phyloP scores from a whole-genome alignment of 108 stramenopile genomes.

The Nitzschia putrida region DNA sequence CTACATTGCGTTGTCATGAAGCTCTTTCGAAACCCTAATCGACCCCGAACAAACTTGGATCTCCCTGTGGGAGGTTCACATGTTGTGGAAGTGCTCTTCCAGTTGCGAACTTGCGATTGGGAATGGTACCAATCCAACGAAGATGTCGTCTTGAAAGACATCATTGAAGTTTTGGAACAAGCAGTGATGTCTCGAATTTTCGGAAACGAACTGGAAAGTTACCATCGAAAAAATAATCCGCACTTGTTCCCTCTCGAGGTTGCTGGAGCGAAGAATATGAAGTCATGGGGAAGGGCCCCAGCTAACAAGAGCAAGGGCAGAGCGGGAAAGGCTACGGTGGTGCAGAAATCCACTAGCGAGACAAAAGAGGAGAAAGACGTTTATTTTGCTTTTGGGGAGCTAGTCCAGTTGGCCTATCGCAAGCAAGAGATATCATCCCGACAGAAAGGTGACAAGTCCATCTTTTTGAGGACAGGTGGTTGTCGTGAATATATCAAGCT shows the following conservation, averaged over 20 bases:
- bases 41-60: slow-evolving; percentile 35
- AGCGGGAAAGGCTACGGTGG: not conserved
- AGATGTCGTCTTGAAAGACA: slow-evolving; percentile 27
- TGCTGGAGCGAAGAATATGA: slow-evolving; percentile 24
- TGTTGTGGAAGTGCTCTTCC: slow-evolving; percentile 35
- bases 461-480: slow-evolving; percentile 17
- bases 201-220: slow-evolving; percentile 37
- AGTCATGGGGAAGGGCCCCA: too few relatives aligned
- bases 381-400: slow-evolving; percentile 40
- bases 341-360: not conserved
- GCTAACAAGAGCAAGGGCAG: slow-evolving; percentile 1
- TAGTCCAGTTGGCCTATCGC: slow-evolving; percentile 40
- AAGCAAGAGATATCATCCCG: slow-evolving; percentile 2
- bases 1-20: not conserved
- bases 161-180: slow-evolving; percentile 38
- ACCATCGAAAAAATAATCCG: slow-evolving; percentile 20
- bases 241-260: slow-evolving; percentile 18
- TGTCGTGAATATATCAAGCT: slow-evolving; percentile 26
- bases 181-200: slow-evolving; percentile 44
- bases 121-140: slow-evolving; percentile 36
- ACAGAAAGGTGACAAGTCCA: slow-evolving; percentile 3
- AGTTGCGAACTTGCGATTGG: slow-evolving; percentile 38
- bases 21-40: slow-evolving; percentile 35
- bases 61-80: slow-evolving; percentile 32
- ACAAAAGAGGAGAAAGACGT: slow-evolving; percentile 35